Evolutionary conservation across 345 rosid genomes (phyloP), one percentile per base, ranked within the genome.

Genomic region (Moricandia arvensis): DNA sequence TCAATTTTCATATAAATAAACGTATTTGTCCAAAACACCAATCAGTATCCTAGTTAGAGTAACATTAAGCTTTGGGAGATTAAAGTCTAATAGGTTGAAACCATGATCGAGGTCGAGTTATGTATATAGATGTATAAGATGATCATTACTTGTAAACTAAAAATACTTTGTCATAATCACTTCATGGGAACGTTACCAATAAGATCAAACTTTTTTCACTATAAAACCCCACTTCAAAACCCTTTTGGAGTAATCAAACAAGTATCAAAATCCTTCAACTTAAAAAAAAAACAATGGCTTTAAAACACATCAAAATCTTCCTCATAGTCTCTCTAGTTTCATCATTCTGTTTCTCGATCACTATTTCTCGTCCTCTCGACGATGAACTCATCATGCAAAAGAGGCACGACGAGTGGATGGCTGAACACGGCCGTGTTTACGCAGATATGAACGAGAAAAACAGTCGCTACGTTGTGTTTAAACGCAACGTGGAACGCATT

Each of bases 321-420:
- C 59, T 78, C 51, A 13, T 72, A 0, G 30, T 66, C 29, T 66
- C 73, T 65, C 57, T 71, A 49, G 0, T 78, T 66, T 72, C 73
- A 66, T 72, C 77, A 6, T 3, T 60, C 0, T 66, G 12, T 66
- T 43, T 72, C 8, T 75, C 82, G 2, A 34, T 13, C 51, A 21
- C 77, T 13, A 7, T 43, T 26, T 78, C 71, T 27, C 84, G 82
- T 73, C 77, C 79, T 7, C 70, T 80, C 8, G 62, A 75, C 2
- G 64, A 72, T 58, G 79, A 78, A 13, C 72, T 62, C 61, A 54
- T 51, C 59, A 83, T 80, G 86, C 63, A 66, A 59, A 74, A 79
- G 58, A 79, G 72, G 47, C 81, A 83, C 35, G 34, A 69, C 33
- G 74, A 81, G 18, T 82, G 88, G 88, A 81, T 83, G 83, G 29